These are phyloP conservation scores for Yamadazyma dendronema DNA, from an alignment of 1,139 yeast species.

Conservation along the genomic window DNA sequence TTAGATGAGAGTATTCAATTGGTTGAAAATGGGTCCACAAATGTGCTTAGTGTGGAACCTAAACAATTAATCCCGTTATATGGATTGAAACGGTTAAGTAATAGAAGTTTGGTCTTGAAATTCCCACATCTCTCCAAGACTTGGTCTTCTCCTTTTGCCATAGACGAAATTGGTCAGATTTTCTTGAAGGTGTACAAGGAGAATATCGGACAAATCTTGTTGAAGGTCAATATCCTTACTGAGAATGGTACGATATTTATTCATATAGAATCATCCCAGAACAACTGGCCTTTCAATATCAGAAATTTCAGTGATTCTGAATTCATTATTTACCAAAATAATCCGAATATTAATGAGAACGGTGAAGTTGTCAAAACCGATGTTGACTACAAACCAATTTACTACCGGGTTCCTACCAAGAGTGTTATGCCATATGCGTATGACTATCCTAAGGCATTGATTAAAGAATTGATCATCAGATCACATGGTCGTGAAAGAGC, in stretches of 20 bases:
- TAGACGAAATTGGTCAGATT: slow-evolving; percentile 81
- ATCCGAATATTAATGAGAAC: slow-evolving; percentile 74
- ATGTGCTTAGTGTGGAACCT: slow-evolving; percentile 43
- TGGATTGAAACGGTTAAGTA: slow-evolving; percentile 47
- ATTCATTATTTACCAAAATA: slow-evolving; percentile 80
- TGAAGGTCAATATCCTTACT: slow-evolving; percentile 69
- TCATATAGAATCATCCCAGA: slow-evolving; percentile 68
- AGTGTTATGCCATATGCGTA: slow-evolving; percentile 98
- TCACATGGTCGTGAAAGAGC: slow-evolving; percentile 73
- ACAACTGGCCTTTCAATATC: slow-evolving; percentile 90
- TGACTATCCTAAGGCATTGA: slow-evolving; percentile 91
- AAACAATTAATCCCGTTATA: slow-evolving; percentile 63
- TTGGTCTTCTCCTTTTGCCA: slow-evolving; percentile 88
- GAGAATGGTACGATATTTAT: slow-evolving; percentile 83
- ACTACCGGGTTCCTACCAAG: slow-evolving; percentile 77
- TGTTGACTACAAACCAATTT: slow-evolving; percentile 65
- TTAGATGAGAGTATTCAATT: slow-evolving; percentile 56
- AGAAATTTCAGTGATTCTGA: slow-evolving; percentile 85
- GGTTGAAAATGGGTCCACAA: slow-evolving; percentile 68
- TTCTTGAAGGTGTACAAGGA: slow-evolving; percentile 68
- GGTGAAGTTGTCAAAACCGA: slow-evolving; percentile 56
- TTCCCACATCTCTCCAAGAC: slow-evolving; percentile 57
- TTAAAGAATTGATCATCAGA: slow-evolving; percentile 75
- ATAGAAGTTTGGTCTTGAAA: slow-evolving; percentile 58
- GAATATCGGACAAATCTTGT: slow-evolving; percentile 62